Conservation (phyloP, 2,329 filamentous ascomycete genomes). For the Emydomyces testavorans region DNA sequence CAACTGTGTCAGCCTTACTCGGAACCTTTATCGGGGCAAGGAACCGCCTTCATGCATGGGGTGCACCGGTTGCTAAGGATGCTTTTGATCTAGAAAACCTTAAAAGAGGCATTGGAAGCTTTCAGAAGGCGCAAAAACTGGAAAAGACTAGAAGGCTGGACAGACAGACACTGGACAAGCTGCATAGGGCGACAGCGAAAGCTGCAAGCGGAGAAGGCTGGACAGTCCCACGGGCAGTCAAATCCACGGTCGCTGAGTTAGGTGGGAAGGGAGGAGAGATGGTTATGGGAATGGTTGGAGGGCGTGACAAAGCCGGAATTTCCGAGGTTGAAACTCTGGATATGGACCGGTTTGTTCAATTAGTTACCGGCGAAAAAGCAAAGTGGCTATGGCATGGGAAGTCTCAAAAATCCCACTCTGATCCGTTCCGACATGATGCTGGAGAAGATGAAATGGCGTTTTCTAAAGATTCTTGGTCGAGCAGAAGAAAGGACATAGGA, state of each 20-base stretch:
- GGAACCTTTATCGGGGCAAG: conserved; percentile 82
- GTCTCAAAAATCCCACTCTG: conserved; percentile 49
- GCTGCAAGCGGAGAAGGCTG: conserved; percentile 80
- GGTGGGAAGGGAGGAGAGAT: conserved; percentile 90
- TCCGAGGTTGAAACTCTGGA: conserved; percentile 87
- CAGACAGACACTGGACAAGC: conserved; percentile 64
- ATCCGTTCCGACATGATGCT: conserved; percentile 24
- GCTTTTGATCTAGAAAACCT: conserved; percentile 75
- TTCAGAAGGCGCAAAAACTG: conserved; percentile 81
- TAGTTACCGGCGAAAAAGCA: conserved; percentile 67
- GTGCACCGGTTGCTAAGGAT: conserved; percentile 77
- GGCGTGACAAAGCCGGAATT: conserved; percentile 77
- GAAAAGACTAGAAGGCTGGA: conserved; percentile 68
- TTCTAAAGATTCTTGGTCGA: conserved; percentile 36
- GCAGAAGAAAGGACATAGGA: conserved; percentile 30
- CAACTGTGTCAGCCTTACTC: conserved; percentile 75
- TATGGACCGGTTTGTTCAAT: conserved; percentile 67
- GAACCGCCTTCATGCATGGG: conserved; percentile 75
- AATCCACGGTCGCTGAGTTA: conserved; percentile 86
- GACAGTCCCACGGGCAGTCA: conserved; percentile 86
- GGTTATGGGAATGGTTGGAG: conserved; percentile 85
- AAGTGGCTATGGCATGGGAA: conserved; percentile 97
- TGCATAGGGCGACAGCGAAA: conserved; percentile 79
- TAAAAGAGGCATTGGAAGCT: conserved; percentile 72
- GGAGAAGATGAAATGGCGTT: conserved; percentile 35